Conservation (phyloP, 1,139 yeast species). For the Yamadazyma membranifaciens region DNA sequence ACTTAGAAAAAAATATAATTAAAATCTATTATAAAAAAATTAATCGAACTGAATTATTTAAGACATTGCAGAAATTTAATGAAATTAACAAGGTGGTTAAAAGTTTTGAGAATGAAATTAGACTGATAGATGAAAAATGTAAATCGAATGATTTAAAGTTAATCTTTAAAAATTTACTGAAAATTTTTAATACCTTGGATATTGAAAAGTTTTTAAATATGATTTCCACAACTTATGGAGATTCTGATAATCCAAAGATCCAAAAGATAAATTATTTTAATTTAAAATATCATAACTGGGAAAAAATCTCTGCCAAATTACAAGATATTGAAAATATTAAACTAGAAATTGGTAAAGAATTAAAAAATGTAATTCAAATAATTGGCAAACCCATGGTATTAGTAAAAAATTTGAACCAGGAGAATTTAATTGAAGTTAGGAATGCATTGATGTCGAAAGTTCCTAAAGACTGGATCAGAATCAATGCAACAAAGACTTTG, state of each 20-base stretch:
- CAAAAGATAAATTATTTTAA: constrained; percentile 59
- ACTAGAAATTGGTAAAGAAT: constrained; percentile 46
- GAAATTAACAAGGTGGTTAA: constrained; percentile 32
- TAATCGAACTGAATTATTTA: constrained; percentile 64
- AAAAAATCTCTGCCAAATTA: constrained; percentile 37
- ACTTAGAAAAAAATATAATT: constrained; percentile 65
- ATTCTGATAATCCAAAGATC: constrained; percentile 31
- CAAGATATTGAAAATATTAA: constrained; percentile 46
- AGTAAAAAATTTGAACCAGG: constrained; percentile 57
- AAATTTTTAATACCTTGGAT: constrained; percentile 15
- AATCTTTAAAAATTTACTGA: constrained; percentile 22
- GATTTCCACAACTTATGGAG: constrained; percentile 60
- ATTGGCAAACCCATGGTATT: constrained; percentile 59
- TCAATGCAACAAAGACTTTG: constrained; percentile 68
- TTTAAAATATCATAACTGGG: constrained; percentile 36
- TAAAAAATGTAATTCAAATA: constrained; percentile 39
- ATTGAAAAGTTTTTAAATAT: constrained; percentile 41
- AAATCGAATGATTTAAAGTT: constrained; percentile 25
- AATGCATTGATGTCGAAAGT: constrained; percentile 53
- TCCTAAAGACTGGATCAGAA: constrained; percentile 75
- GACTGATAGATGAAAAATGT: constrained; percentile 8
- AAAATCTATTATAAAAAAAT: constrained; percentile 66
- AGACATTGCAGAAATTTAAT: constrained; percentile 50
- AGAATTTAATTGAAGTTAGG: constrained; percentile 72
- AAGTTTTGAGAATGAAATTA: constrained; percentile 24